Evolutionary conservation across 495 filamentous ascomycete species (phyloP).

Genomic region (Penicillium ochrochloron): DNA sequence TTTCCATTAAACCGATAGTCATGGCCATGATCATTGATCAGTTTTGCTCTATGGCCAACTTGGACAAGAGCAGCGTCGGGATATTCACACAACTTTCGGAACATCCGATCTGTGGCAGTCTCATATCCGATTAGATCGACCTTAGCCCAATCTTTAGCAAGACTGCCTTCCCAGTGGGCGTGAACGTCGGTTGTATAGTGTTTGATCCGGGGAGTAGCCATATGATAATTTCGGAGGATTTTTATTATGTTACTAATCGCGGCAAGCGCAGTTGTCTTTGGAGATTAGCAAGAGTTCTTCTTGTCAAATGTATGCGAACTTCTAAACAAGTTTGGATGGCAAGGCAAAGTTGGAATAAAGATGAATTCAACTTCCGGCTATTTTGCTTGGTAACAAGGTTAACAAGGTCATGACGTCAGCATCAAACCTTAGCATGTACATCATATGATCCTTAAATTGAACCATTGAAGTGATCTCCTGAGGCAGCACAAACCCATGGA

Average conservation of each 20-base stretch:
- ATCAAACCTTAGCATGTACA: slow-evolving; percentile 5
- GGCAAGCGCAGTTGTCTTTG: not conserved
- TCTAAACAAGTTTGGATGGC: not conserved
- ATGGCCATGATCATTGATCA: slow-evolving; percentile 4
- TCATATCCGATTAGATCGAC: slow-evolving; percentile 4
- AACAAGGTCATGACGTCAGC: slow-evolving; percentile 1
- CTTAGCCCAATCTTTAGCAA: slow-evolving; percentile 1
- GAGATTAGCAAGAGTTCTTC: not conserved
- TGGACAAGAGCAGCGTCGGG: slow-evolving; percentile 7
- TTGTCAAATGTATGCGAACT: not conserved
- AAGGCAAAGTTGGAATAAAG: slow-evolving; percentile 1
- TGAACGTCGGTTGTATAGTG: slow-evolving; percentile 8
- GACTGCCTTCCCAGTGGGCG: slow-evolving; percentile 6
- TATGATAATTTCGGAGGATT: slow-evolving; percentile 1
- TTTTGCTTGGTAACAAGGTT: not conserved
- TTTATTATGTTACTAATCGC: slow-evolving; percentile 5
- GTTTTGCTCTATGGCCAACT: slow-evolving; percentile 8
- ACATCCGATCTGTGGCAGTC: slow-evolving; percentile 3
- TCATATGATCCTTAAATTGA: slow-evolving; percentile 7
- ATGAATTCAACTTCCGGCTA: slow-evolving; percentile 5
- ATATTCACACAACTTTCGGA: slow-evolving; percentile 3
- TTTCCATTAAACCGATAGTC: slow-evolving; percentile 7
- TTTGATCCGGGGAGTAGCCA: not conserved
- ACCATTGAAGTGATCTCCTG: slow-evolving; percentile 5
- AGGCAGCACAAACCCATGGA: not conserved